Percentiles rank a stretch among this genome's conserved stretches.
phyloP scores from a whole-genome alignment of 108 stramenopile genomes.

The Conticribra guillardii region DNA sequence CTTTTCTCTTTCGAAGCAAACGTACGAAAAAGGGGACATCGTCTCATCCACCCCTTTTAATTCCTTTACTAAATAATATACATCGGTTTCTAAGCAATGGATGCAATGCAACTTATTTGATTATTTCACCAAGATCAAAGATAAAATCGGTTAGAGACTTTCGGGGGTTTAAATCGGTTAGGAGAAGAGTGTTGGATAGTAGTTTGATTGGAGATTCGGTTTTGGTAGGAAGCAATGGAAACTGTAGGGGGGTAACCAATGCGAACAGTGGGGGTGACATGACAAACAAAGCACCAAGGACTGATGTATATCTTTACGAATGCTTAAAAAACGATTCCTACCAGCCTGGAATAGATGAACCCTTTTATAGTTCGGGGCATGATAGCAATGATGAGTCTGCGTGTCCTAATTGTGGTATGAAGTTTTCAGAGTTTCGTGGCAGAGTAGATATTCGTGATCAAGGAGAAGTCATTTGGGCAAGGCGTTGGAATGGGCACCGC shows the following conservation, averaged over 20 bases:
- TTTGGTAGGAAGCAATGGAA: conserved; percentile 28
- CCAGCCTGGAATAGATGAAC: conserved; percentile 33
- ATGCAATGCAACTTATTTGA: conserved; percentile 50
- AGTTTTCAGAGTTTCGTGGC: conserved; percentile 61
- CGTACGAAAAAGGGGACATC: conserved; percentile 56
- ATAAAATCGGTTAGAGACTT: conserved; percentile 68
- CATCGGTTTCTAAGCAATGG: conserved; percentile 55
- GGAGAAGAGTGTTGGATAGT: conserved; percentile 35
- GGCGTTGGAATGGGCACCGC: conserved; percentile 67
- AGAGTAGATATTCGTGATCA: conserved; percentile 57
- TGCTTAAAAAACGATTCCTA: conserved; percentile 58
- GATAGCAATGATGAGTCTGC: conserved; percentile 37
- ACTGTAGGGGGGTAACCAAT: background rate
- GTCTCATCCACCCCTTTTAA: conserved; percentile 46
- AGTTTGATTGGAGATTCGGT: conserved; percentile 16
- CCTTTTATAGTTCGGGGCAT: conserved; percentile 12
- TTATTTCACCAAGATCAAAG: conserved; percentile 70
- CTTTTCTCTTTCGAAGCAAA: conserved; percentile 79
- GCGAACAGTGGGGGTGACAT: conserved; percentile 3
- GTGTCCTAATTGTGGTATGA: conserved; percentile 22
- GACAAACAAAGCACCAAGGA: conserved; percentile 2
- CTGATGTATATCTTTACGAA: conserved; percentile 58
- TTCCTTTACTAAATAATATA: conserved; percentile 64
- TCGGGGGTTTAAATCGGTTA: conserved; percentile 59
- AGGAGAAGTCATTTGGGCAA: conserved; percentile 61